A percentile compares a stretch with the other conserved stretches of the same genome.
Conservation (phyloP, 495 filamentous ascomycete genomes). For the Aspergillus funiculosus region DNA sequence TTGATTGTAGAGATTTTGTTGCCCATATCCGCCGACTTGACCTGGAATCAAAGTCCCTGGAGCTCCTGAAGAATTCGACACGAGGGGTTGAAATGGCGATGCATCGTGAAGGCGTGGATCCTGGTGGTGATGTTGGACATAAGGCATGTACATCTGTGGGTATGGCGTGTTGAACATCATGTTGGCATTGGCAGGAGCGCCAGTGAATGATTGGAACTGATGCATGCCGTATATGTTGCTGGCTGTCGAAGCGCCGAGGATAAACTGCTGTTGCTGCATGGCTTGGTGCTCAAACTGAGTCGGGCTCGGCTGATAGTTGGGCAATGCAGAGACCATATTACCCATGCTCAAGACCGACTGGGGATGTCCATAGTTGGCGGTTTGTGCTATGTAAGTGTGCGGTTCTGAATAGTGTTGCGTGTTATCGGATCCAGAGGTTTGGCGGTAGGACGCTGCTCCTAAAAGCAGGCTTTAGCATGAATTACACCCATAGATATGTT, state of each 20-base stretch:
- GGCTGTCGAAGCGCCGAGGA: constrained; percentile 8
- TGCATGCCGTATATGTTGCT: constrained; percentile 36
- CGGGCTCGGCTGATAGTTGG: constrained; percentile 30
- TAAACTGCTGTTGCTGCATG: constrained; percentile 26
- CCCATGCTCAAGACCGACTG: constrained; percentile 42
- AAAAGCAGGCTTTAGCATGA: not conserved
- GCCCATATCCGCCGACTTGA: constrained; percentile 25
- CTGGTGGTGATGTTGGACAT: constrained; percentile 24
- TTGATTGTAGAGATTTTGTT: constrained; percentile 26
- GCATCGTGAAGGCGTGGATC: constrained; percentile 27
- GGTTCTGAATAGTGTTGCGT: constrained; percentile 21
- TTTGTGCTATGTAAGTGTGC: constrained; percentile 17
- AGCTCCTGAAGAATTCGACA: constrained; percentile 17
- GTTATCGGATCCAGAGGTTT: constrained; percentile 21
- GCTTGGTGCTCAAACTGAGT: constrained; percentile 28
- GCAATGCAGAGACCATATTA: constrained; percentile 41
- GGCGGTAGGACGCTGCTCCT: constrained; percentile 17
- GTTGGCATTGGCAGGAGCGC: constrained; percentile 15
- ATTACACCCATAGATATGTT: not conserved
- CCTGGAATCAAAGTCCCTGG: constrained; percentile 15
- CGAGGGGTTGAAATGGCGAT: constrained; percentile 28
- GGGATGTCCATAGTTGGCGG: constrained; percentile 23
- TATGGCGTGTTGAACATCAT: constrained; percentile 30
- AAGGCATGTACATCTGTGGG: constrained; percentile 27
- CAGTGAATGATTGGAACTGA: constrained; percentile 31